Evolutionary conservation across 768 basidiomycete genomes (phyloP).

Genomic region (Lactarius deliciosus): DNA sequence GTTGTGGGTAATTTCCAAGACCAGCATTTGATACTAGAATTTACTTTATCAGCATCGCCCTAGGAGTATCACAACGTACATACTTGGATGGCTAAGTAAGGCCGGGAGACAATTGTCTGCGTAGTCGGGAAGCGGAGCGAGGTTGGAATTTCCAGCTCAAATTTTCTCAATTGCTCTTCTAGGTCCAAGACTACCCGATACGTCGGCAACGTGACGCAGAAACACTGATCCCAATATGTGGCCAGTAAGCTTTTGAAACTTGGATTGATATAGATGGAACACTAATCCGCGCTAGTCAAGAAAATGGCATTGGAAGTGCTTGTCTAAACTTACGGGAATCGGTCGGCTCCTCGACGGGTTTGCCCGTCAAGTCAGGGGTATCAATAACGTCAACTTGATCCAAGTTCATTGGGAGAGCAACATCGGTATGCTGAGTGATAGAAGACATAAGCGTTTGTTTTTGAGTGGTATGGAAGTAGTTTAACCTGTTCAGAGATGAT

Average conservation of each 20-base stretch:
- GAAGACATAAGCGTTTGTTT: not conserved
- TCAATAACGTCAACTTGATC: slow-evolving; percentile 29
- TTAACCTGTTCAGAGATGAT: slow-evolving; percentile 31
- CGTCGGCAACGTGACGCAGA: slow-evolving; percentile 29
- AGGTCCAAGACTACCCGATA: slow-evolving; percentile 30
- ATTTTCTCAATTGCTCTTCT: slow-evolving; percentile 30
- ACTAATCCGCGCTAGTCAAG: slow-evolving; percentile 15
- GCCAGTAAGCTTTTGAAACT: slow-evolving; percentile 22
- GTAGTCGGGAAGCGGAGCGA: slow-evolving; percentile 27
- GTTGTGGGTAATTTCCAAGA: slow-evolving; percentile 18
- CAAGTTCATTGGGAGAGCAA: slow-evolving; percentile 31
- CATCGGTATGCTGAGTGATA: slow-evolving; percentile 29
- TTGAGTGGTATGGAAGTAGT: not conserved
- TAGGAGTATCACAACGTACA: not conserved
- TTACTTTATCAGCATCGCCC: not conserved
- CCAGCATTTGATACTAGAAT: slow-evolving; percentile 26
- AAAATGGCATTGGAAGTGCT: not conserved
- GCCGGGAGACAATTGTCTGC: slow-evolving; percentile 25
- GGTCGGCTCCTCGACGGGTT: slow-evolving; percentile 30
- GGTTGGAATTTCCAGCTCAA: slow-evolving; percentile 30
- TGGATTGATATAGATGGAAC: slow-evolving; percentile 26
- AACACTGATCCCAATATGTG: slow-evolving; percentile 32
- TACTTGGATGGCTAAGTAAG: slow-evolving; percentile 29
- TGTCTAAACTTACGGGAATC: slow-evolving; percentile 26
- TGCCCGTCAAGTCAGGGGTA: slow-evolving; percentile 23